Evolutionary conservation across 352 stramenopile species (phyloP), one percentile per base, ranked within the genome.

Genomic region (Peronosclerospora sorghi): DNA sequence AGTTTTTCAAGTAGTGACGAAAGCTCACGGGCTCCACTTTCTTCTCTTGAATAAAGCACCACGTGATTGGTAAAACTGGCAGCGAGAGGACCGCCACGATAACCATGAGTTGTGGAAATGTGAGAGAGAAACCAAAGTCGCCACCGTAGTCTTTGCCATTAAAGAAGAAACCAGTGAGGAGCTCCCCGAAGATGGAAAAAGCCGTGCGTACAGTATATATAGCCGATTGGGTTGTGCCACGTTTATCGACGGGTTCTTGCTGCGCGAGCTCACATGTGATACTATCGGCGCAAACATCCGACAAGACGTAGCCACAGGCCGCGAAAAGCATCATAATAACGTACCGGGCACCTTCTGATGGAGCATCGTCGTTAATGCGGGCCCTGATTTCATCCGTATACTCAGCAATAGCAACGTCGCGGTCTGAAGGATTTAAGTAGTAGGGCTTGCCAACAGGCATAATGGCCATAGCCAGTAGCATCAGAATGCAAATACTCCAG

Each of bases 301-400:
- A 63, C 0, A 76, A n/a, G 4, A 81, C 37, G 17, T 75, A 84
- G 3, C 71, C 68, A 29, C 79, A 73, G 0, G 63, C 61, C 0
- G 67, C 64, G 8, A 84, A 38, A 66, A 81, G 77, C 68, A 81
- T 74, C 4, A 59, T 59, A 23, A 79, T 35, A 1, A 80, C 61
- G 20, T 76, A 76, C 39, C 67, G 60, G 7, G 54, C 56, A n/a
- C 54, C 67, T 7, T 53, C 51, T 27, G 43, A 58, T 1, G 58
- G 36, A 5, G 62, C 62, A 13, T 21, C 29, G 23, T 24, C 26
- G 12, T 73, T 73, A 38, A 73, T 69, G 23, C 45, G 68, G 18
- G 23, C 42, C 30, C 58, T 54, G 45, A 67, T 51, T 2, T 50
- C 59, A 1, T 35, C 32, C 6, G 58, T 73, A 58, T 59, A 73